These are phyloP conservation scores for Globisporangium polare DNA, from an alignment of 352 stramenopile genomes.

Conservation along the genomic window DNA sequence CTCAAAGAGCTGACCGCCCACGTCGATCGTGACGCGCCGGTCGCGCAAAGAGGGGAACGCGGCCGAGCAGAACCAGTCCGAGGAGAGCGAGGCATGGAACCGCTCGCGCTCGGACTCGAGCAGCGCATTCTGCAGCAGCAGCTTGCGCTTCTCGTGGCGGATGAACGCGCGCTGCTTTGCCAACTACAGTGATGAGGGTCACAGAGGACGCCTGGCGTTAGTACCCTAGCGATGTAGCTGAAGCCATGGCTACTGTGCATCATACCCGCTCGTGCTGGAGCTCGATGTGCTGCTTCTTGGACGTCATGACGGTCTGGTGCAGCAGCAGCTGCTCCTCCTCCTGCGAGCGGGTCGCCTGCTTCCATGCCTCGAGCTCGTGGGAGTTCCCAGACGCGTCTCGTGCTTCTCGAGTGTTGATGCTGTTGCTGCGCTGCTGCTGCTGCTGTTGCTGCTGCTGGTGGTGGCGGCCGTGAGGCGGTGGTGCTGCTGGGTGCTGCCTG, in stretches of 20 bases:
- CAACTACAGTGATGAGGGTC: conserved; percentile 25
- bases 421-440: not conserved
- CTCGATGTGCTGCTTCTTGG: conserved; percentile 64
- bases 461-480: not conserved
- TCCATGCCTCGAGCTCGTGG: not conserved
- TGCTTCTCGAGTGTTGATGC: not conserved
- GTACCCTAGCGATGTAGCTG: not conserved
- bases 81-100: conserved; percentile 59
- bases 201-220: not conserved
- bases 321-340: conserved; percentile 67
- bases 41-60: conserved; percentile 46
- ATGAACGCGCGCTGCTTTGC: conserved; percentile 78
- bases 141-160: conserved; percentile 70
- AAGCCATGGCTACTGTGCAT: not conserved
- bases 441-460: not conserved
- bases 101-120: conserved; percentile 71
- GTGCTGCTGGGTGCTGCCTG: not conserved
- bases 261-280: conserved; percentile 55
- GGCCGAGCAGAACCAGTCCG: conserved; percentile 70
- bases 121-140: conserved; percentile 69
- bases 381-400: not conserved
- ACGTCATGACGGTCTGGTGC: conserved; percentile 62
- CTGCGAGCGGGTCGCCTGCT: conserved; percentile 15
- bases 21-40: conserved; percentile 53
- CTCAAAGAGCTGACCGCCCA: conserved; percentile 74